Percentiles rank a stretch among this genome's conserved stretches.
phyloP scores from a whole-genome alignment of 2,329 filamentous ascomycete species.

The Calonectria ilicicola region DNA sequence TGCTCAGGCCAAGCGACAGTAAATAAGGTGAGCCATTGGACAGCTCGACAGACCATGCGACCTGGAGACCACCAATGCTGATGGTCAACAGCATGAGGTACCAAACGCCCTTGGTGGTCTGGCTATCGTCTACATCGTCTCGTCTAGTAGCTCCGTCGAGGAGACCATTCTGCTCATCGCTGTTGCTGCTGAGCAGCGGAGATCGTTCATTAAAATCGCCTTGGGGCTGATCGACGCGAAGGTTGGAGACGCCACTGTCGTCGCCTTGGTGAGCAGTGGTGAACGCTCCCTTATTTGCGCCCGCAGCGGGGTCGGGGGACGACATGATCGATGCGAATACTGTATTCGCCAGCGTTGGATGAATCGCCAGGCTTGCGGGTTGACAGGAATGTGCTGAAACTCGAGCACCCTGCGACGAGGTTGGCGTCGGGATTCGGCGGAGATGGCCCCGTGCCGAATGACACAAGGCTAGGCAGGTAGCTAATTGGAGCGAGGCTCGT shows the following conservation, averaged over 20 bases:
- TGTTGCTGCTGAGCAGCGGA: conserved; percentile 42
- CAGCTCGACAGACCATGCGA: conserved; percentile 95
- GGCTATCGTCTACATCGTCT: conserved; percentile 45
- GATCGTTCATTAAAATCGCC: conserved; percentile 45
- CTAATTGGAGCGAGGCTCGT: conserved; percentile 1
- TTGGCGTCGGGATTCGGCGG: conserved; percentile 27
- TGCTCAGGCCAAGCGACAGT: conserved; percentile 83
- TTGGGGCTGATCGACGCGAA: conserved; percentile 32
- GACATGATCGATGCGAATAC: conserved; percentile 28
- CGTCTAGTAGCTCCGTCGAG: conserved; percentile 1
- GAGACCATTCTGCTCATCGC: conserved; percentile 21
- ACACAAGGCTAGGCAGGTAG: background rate
- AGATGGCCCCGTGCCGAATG: conserved; percentile 21
- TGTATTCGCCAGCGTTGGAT: conserved; percentile 15
- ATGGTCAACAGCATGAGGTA: conserved; percentile 90
- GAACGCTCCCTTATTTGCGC: conserved; percentile 17
- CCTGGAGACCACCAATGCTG: conserved; percentile 88
- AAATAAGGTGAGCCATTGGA: conserved; percentile 92
- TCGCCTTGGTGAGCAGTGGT: conserved; percentile 13
- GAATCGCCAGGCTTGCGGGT: conserved; percentile 9
- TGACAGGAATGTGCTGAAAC: conserved; percentile 18
- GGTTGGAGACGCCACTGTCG: conserved; percentile 12
- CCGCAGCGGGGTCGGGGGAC: conserved; percentile 20
- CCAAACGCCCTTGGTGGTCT: conserved; percentile 83
- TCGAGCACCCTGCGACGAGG: conserved; percentile 8